phyloP scores from a whole-genome alignment of 345 rosid species.

The Euclidium syriacum region DNA sequence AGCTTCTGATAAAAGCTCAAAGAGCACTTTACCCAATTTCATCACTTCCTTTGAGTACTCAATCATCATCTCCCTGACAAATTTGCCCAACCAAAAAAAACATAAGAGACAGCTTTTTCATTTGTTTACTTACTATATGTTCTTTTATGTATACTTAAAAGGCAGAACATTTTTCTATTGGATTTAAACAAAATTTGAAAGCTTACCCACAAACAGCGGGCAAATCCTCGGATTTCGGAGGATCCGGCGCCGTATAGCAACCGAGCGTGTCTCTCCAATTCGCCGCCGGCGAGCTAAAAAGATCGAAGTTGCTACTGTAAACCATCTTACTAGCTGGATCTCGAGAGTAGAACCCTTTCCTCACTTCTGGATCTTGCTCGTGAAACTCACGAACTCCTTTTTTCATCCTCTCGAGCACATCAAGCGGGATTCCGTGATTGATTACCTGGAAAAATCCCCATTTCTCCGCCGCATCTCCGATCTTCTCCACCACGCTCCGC shows the following conservation, averaged over 20 bases:
- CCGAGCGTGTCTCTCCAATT: constrained; percentile 42
- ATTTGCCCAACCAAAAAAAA: neutral
- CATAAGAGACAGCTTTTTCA: neutral
- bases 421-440: constrained; percentile 37
- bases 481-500: constrained; percentile 14
- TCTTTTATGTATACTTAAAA: too few relatives aligned
- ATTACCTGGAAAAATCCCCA: constrained; percentile 50
- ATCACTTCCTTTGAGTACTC: constrained; percentile 43
- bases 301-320: constrained; percentile 39
- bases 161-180: too few relatives aligned
- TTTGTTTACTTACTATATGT: too few relatives aligned
- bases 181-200: neutral
- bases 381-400: constrained; percentile 20
- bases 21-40: constrained; percentile 33
- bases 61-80: constrained; percentile 33
- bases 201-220: constrained; percentile 39
- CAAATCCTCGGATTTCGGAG: constrained; percentile 33
- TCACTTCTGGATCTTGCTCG: constrained; percentile 21
- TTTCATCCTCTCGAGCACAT: constrained; percentile 16
- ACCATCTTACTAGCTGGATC: constrained; percentile 21
- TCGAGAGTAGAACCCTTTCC: constrained; percentile 28
- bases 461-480: constrained; percentile 28
- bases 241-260: constrained; percentile 34
- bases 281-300: constrained; percentile 32
- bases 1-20: constrained; percentile 54